A percentile compares a stretch with the other conserved stretches of the same genome.
Evolutionary conservation across 257 asterid genomes (phyloP).

Genomic region (Verbascum thapsus): DNA sequence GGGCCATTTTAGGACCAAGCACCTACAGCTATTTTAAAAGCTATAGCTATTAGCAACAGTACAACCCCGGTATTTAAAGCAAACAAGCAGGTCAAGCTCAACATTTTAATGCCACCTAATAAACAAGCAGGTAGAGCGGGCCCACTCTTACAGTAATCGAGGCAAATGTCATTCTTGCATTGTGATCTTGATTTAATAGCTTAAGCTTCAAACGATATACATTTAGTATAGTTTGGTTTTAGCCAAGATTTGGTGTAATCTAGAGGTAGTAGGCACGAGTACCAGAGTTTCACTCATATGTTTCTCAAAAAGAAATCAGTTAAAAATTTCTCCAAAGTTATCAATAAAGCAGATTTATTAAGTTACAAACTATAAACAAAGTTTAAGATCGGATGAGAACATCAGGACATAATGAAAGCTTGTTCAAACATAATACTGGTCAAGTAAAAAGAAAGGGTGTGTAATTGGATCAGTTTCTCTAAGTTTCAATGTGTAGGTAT

Average conservation of each 20-base stretch:
- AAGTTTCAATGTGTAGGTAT: slow-evolving; percentile 6
- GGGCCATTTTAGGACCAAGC: not conserved
- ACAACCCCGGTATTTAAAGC: no score
- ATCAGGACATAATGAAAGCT: not conserved
- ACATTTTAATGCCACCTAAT: no score
- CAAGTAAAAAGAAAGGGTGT: not conserved
- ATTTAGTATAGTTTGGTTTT: not conserved
- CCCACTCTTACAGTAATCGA: no score
- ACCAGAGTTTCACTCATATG: slow-evolving; percentile 6
- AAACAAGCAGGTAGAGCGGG: no score
- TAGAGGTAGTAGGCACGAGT: not conserved
- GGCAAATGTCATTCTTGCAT: not conserved
- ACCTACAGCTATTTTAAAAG: no score
- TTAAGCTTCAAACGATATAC: not conserved
- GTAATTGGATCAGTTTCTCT: slow-evolving; percentile 6
- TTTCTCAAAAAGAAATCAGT: not conserved
- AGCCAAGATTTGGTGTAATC: not conserved
- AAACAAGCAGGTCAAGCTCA: no score
- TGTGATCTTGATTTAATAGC: slow-evolving; percentile 7
- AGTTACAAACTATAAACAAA: not conserved
- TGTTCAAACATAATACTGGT: slow-evolving; percentile 17
- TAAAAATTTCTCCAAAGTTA: not conserved
- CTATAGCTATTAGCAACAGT: no score
- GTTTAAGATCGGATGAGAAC: not conserved
- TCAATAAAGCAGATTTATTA: not conserved